Evolutionary conservation across 2,329 filamentous ascomycete species (phyloP), one percentile per base, ranked within the genome.

Genomic region (Cytospora piceicola): DNA sequence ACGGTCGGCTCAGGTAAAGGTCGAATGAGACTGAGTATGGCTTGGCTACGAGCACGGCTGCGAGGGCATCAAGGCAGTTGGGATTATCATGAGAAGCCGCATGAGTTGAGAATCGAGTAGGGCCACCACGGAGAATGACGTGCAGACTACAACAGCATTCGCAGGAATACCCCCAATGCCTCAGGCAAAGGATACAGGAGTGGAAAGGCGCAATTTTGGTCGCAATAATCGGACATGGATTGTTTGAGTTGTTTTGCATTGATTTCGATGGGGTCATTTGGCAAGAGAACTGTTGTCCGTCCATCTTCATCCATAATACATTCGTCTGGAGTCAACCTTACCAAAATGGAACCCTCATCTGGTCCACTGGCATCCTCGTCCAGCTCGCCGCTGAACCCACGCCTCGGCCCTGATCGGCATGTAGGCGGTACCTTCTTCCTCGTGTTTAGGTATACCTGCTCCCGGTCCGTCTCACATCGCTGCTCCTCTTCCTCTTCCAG

Each of bases 1-100:
- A 88, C 69, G 85, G 85, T 27, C 80, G 81, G 69, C 82, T 84
- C 69, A 82, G 80, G 78, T 87, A 81, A 73, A 27, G 24, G 39
- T 34, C 22, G 62, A 57, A 27, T n/a, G 55, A 60, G 51, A 42
- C 32, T 15, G 24, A 53, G 34, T 11, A n/a, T 22, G n/a, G 8
- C 1, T 11, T 22, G 46, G 7, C 15, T 49, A 49, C 46, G n/a
- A 65, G 63, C 36, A 32, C 17, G 29, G 27, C 32, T 12, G 27
- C 24, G 32, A 36, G 14, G 42, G 22, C 17, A 57, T 27, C 12
- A 22, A 12, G 27, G 22, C 11, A 52, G 8, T 11, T 11, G 14
- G 30, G 53, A 24, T 22, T 29, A 7, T n/a, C 5, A 24, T n/a
- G n/a, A 29, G 15, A 58, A 54, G 42, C 27, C 5, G 14, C 27